Percentiles rank a stretch among this genome's conserved stretches.
These are phyloP conservation scores for Gaertneriomyces semiglobifer DNA, from an alignment of 192 early-diverging fungal genomes.

Conservation along the genomic window DNA sequence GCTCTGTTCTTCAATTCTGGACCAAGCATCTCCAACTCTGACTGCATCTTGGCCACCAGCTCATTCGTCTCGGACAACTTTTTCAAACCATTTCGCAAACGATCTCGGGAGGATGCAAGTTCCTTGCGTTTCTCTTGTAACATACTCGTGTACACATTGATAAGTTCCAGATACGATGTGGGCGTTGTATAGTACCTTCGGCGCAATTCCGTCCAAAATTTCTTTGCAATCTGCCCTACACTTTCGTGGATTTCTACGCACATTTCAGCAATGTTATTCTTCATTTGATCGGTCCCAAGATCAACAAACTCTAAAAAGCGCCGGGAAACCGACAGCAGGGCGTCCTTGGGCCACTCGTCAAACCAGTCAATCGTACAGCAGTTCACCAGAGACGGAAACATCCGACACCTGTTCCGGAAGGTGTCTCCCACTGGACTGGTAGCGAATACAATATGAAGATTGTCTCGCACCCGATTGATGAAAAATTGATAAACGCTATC, in stretches of 20 bases:
- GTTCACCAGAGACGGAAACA: constrained; percentile 61
- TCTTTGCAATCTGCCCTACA: constrained; percentile 48
- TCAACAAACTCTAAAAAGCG: constrained; percentile 61
- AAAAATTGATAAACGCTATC: constrained; percentile 60
- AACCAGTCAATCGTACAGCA: constrained; percentile 66
- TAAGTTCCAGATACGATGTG: constrained; percentile 58
- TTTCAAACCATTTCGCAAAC: constrained; percentile 52
- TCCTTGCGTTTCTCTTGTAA: constrained; percentile 60
- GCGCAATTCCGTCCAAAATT: constrained; percentile 49
- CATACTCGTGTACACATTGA: constrained; percentile 57
- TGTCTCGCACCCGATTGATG: constrained; percentile 58
- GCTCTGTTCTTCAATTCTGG: constrained; percentile 54
- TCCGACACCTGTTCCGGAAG: constrained; percentile 55
- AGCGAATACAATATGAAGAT: constrained; percentile 58
- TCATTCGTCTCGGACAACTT: constrained; percentile 58
- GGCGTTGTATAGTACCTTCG: constrained; percentile 59
- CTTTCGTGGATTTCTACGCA: constrained; percentile 60
- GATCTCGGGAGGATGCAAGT: constrained; percentile 45
- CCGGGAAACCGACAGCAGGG: constrained; percentile 52
- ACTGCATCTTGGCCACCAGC: constrained; percentile 59
- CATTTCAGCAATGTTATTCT: constrained; percentile 54
- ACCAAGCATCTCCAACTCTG: constrained; percentile 53
- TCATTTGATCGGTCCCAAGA: constrained; percentile 54
- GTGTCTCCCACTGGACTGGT: constrained; percentile 59
- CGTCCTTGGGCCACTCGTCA: constrained; percentile 60